Evolutionary conservation across 495 filamentous ascomycete species (phyloP).

Genomic region (Aspergillus incahuasiensis): DNA sequence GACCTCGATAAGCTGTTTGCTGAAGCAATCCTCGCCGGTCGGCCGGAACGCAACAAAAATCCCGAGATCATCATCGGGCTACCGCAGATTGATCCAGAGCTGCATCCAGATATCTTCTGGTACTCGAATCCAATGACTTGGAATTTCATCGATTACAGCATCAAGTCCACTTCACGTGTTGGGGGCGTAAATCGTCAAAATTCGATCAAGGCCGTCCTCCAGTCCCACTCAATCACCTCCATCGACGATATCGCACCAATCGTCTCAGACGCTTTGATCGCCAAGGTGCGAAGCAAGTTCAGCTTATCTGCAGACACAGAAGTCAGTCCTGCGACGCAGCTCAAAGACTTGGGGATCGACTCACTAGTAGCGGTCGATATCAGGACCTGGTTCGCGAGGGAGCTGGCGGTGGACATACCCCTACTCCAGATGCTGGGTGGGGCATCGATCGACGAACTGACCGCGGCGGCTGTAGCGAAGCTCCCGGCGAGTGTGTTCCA

Average conservation of each 20-base stretch:
- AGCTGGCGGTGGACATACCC: constrained; percentile 37
- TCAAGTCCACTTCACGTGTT: background rate
- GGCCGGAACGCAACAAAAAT: background rate
- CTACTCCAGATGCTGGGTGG: constrained; percentile 22
- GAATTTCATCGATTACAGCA: background rate
- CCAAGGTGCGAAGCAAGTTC: constrained; percentile 1
- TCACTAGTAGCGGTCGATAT: constrained; percentile 35
- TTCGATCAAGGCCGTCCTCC: background rate
- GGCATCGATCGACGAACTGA: no score
- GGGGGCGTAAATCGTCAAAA: background rate
- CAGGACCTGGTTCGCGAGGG: constrained; percentile 34
- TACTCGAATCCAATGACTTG: background rate
- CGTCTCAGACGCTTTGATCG: background rate
- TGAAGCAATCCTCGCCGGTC: background rate
- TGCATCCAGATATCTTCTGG: background rate
- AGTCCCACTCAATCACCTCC: background rate
- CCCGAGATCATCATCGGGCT: background rate
- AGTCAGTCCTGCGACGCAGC: background rate
- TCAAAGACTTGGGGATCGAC: constrained; percentile 18
- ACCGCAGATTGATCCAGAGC: background rate
- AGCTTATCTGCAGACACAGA: background rate
- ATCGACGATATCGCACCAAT: background rate
- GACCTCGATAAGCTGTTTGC: background rate
- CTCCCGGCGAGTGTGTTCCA: no score
- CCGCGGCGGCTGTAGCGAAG: no score